A percentile compares a stretch with the other conserved stretches of the same genome.
phyloP scores from a whole-genome alignment of 768 basidiomycete species.

The Rhodocollybia butyracea region DNA sequence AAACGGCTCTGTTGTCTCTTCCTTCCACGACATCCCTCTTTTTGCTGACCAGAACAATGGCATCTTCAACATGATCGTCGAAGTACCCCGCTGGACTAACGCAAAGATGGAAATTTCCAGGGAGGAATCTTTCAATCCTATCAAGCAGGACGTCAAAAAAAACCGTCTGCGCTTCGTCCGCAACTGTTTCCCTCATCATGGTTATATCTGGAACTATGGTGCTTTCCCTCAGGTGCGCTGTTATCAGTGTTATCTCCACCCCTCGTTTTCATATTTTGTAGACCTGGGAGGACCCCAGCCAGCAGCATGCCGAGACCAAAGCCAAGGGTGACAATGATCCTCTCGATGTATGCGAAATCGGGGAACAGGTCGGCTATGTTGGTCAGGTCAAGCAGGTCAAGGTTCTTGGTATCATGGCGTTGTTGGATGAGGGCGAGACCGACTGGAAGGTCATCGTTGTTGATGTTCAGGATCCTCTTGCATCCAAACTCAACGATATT shows the following conservation, averaged over 20 bases:
- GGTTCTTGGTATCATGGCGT: conserved; percentile 99
- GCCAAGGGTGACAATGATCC: conserved; percentile 99
- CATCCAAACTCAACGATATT: conserved; percentile 95
- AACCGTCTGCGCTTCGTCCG: conserved; percentile 94
- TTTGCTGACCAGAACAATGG: conserved; percentile 94
- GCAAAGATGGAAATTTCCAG: conserved; percentile 99
- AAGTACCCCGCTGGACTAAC: conserved; percentile 99
- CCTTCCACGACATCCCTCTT: conserved; percentile 97
- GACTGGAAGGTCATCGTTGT: conserved; percentile 99
- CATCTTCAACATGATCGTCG: conserved; percentile 98
- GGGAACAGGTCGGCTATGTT: conserved; percentile 94
- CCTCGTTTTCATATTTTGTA: conserved; percentile 25
- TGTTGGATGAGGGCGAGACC: conserved; percentile 98
- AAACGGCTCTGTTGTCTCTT: conserved; percentile 76
- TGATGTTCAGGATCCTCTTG: conserved; percentile 93
- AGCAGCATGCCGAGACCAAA: conserved; percentile 92
- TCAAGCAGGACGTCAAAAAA: conserved; percentile 99
- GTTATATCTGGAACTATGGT: conserved; percentile 99
- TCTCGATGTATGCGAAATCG: conserved; percentile 99
- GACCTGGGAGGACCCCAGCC: conserved; percentile 97
- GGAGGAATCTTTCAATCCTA: conserved; percentile 98
- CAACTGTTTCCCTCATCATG: conserved; percentile 99
- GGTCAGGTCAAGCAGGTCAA: conserved; percentile 99
- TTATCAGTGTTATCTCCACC: background rate
- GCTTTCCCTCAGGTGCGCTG: conserved; percentile 90